A percentile compares a stretch with the other conserved stretches of the same genome.
phyloP scores from a whole-genome alignment of 2,329 filamentous ascomycete species.

The Thelonectria blattea region DNA sequence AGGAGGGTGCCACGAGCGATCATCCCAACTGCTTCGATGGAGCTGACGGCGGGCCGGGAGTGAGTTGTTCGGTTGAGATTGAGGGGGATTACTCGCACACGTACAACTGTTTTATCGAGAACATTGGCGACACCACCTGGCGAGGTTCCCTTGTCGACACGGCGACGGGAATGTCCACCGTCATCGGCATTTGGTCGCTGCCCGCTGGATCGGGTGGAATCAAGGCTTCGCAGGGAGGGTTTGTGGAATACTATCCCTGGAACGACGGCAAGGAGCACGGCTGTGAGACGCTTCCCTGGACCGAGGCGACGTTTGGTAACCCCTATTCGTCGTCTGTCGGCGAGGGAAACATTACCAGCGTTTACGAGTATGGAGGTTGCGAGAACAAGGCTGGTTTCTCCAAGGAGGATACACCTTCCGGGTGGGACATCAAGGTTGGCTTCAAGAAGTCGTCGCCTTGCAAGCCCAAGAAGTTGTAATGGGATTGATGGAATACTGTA shows the following conservation, averaged over 20 bases:
- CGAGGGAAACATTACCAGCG: conserved; percentile 19
- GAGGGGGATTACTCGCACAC: conserved; percentile 26
- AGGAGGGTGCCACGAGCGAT: conserved; percentile 20
- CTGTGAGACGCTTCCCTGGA: conserved; percentile 27
- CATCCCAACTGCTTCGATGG: conserved; percentile 32
- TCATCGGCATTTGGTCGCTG: conserved; percentile 32
- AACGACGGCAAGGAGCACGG: conserved; percentile 20
- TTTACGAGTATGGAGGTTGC: conserved; percentile 31
- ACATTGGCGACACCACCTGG: conserved; percentile 29
- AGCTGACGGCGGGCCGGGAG: conserved; percentile 36
- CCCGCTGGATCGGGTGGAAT: conserved; percentile 26
- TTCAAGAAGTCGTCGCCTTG: conserved; percentile 1
- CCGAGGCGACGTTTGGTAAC: conserved; percentile 19
- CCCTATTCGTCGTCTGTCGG: conserved; percentile 26
- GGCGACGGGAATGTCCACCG: conserved; percentile 4
- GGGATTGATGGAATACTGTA: too few species aligned
- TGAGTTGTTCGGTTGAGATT: conserved; percentile 31
- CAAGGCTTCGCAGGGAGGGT: conserved; percentile 19
- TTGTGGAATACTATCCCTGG: conserved; percentile 35
- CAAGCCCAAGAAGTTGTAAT: not conserved
- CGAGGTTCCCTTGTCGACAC: conserved; percentile 30
- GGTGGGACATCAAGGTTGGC: conserved; percentile 23
- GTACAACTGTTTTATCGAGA: conserved; percentile 28
- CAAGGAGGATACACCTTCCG: not conserved
- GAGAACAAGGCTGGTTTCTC: conserved; percentile 19